phyloP scores from a whole-genome alignment of 1,284 basidiomycete genomes.

The Inonotus hispidus region DNA sequence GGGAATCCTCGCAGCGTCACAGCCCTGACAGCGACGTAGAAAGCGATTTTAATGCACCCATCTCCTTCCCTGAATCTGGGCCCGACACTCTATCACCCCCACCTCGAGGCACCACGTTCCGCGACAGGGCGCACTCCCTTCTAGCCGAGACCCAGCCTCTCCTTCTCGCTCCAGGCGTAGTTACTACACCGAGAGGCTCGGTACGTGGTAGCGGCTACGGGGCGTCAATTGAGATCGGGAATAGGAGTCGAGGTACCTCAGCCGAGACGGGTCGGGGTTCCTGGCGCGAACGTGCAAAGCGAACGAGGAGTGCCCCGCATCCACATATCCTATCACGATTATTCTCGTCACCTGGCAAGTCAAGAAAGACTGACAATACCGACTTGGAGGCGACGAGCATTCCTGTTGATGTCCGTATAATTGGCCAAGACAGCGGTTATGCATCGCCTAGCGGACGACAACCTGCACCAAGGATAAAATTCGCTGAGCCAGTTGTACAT shows the following conservation, averaged over 20 bases:
- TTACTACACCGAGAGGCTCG: constrained; percentile 1
- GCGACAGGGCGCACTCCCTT: constrained; percentile 3
- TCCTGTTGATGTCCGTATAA: constrained; percentile 3
- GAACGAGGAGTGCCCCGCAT: background rate
- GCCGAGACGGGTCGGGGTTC: background rate
- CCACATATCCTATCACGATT: background rate
- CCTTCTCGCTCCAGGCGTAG: constrained; percentile 1
- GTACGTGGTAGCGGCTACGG: constrained; percentile 9
- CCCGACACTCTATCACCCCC: background rate
- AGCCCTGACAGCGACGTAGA: constrained; percentile 5
- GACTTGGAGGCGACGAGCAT: constrained; percentile 10
- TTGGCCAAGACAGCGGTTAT: background rate
- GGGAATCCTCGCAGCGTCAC: constrained; percentile 7
- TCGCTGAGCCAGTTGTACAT: constrained; percentile 33
- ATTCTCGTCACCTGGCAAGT: constrained; percentile 7
- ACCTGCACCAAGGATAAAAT: constrained; percentile 19
- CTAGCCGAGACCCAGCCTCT: constrained; percentile 15
- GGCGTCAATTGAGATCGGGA: background rate
- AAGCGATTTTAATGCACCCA: background rate
- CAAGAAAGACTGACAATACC: background rate
- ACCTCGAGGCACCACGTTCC: background rate
- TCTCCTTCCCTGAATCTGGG: constrained; percentile 4
- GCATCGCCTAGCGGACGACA: constrained; percentile 14
- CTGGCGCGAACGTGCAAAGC: background rate
- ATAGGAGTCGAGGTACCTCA: background rate